These are phyloP conservation scores for Penicillium maclennaniae DNA, from an alignment of 495 filamentous ascomycete species.

Conservation along the genomic window DNA sequence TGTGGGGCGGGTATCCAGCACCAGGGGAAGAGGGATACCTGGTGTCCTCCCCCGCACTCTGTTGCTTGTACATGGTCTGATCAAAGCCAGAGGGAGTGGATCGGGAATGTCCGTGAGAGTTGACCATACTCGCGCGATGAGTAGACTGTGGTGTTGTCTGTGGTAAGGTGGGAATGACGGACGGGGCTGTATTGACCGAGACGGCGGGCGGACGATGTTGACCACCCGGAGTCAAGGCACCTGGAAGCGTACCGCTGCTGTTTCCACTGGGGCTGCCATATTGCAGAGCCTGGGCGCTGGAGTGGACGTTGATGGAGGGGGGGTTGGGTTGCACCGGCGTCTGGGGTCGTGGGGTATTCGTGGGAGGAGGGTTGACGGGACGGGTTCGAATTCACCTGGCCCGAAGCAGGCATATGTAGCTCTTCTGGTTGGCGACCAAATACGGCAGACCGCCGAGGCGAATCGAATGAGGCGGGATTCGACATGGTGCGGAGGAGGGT, in stretches of 20 bases:
- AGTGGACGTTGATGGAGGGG: slow-evolving; percentile 69
- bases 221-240: slow-evolving; percentile 66
- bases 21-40: slow-evolving; percentile 68
- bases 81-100: slow-evolving; percentile 81
- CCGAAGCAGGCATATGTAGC: slow-evolving; percentile 68
- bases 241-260: slow-evolving; percentile 53
- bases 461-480: slow-evolving; percentile 50
- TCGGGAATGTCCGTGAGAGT: slow-evolving; percentile 69
- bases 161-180: slow-evolving; percentile 66
- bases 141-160: slow-evolving; percentile 59
- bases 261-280: slow-evolving; percentile 34
- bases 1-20: slow-evolving; percentile 62
- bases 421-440: slow-evolving; percentile 63
- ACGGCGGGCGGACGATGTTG: slow-evolving; percentile 60
- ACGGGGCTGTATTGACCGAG: slow-evolving; percentile 67
- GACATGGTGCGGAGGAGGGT: slow-evolving; percentile 32
- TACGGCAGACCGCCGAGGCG: slow-evolving; percentile 48
- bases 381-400: slow-evolving; percentile 35
- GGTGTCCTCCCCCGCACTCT: slow-evolving; percentile 58
- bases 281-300: slow-evolving; percentile 55
- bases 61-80: slow-evolving; percentile 67
- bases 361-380: slow-evolving; percentile 49
- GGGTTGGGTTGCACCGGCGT: slow-evolving; percentile 32
- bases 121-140: slow-evolving; percentile 62
- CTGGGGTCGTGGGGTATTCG: slow-evolving; percentile 42